Conservation (phyloP, 305 asterid genomes). For the Fraxinus ornus region DNA sequence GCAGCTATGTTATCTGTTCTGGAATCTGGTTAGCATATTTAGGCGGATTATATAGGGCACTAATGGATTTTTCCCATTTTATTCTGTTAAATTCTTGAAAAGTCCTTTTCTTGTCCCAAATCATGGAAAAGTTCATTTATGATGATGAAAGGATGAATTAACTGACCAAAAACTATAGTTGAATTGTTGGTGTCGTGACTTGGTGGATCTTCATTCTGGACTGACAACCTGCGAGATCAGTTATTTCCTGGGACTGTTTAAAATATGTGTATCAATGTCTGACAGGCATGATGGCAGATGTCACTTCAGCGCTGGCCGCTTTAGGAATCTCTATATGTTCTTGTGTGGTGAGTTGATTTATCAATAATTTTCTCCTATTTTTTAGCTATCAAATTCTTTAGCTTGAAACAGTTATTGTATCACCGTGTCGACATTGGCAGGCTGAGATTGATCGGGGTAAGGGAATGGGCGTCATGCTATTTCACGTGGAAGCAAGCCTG, state of each 20-base stretch:
- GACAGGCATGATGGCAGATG: slow-evolving; percentile 87
- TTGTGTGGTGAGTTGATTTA: slow-evolving; percentile 66
- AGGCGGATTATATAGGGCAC: not conserved
- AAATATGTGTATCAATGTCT: slow-evolving; percentile 13
- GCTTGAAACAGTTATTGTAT: not conserved
- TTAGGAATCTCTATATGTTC: slow-evolving; percentile 68
- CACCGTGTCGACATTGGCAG: slow-evolving; percentile 35
- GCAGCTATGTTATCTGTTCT: not conserved
- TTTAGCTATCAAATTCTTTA: slow-evolving; percentile 2
- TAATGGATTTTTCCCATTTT: not conserved
- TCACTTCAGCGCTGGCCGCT: slow-evolving; percentile 73
- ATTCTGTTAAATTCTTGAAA: not conserved
- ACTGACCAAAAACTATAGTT: not conserved
- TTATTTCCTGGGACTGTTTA: not conserved
- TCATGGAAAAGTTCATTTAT: not conserved
- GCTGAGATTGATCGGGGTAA: slow-evolving; percentile 70
- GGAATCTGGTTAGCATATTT: not conserved
- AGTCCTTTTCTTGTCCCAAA: not conserved
- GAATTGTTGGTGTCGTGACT: not conserved
- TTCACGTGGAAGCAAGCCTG: slow-evolving; percentile 75
- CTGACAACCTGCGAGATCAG: not conserved
- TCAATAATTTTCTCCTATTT: not conserved
- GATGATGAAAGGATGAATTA: not conserved
- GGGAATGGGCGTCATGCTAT: slow-evolving; percentile 76
- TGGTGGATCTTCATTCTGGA: not conserved